Evolutionary conservation across 169 alveolate species (phyloP).

Genomic region (Babesia gibsoni): DNA sequence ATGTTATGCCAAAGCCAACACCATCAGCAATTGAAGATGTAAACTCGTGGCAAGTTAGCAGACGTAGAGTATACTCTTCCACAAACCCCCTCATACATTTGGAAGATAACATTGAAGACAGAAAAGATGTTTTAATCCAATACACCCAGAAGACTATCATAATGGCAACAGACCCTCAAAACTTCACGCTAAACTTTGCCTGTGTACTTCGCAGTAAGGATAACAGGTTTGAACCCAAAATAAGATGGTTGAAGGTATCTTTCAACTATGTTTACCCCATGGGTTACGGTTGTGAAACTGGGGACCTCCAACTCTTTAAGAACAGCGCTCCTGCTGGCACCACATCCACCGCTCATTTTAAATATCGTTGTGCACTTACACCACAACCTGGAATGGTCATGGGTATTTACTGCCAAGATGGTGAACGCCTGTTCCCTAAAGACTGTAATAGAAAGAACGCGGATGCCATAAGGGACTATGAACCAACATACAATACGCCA

Average conservation of each 20-base stretch:
- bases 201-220: constrained; percentile 24
- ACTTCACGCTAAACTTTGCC: constrained; percentile 50
- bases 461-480: too few species aligned
- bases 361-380: neutral
- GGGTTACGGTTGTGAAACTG: constrained; percentile 59
- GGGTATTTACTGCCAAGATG: constrained; percentile 58
- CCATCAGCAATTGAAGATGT: neutral
- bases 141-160: constrained; percentile 22
- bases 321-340: constrained; percentile 2
- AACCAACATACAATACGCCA: too few species aligned
- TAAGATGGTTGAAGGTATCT: constrained; percentile 42
- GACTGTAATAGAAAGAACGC: constrained; percentile 7
- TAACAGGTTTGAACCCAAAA: neutral
- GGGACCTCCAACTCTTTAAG: constrained; percentile 17
- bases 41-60: neutral
- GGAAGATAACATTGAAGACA: neutral
- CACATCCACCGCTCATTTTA: too few species aligned
- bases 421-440: constrained; percentile 24
- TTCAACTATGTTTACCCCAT: constrained; percentile 45
- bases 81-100: neutral
- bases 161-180: constrained; percentile 38
- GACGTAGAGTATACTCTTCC: neutral
- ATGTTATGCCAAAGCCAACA: too few species aligned
- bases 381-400: constrained; percentile 58
- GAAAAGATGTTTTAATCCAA: neutral